Conservation (phyloP, 2,329 filamentous ascomycete species). For the Exophiala sideris region DNA sequence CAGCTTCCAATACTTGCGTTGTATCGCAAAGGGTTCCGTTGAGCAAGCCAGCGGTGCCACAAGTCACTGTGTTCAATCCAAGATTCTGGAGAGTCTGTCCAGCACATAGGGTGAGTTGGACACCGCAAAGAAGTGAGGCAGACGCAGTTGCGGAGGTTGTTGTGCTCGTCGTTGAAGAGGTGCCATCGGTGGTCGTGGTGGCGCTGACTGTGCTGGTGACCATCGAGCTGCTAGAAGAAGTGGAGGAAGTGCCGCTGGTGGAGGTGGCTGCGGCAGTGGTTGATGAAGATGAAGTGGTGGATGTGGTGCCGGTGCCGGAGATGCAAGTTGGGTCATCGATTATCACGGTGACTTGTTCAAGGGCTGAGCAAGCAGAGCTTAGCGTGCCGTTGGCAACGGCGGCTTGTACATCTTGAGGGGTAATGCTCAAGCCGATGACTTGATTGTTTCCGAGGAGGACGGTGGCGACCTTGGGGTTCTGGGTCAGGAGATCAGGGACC, state of each 20-base stretch:
- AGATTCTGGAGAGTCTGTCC: neutral
- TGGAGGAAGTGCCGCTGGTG: neutral
- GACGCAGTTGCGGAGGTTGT: neutral
- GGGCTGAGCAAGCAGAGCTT: slow-evolving; percentile 1
- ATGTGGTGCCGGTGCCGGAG: neutral
- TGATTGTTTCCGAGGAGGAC: slow-evolving; percentile 8
- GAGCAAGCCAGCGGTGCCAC: neutral
- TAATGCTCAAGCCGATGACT: slow-evolving; percentile 13
- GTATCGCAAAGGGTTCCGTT: neutral
- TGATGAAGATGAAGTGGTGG: neutral
- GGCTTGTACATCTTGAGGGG: slow-evolving; percentile 7
- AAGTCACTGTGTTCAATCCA: neutral
- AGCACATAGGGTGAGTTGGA: neutral
- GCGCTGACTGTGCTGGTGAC: slow-evolving; percentile 1
- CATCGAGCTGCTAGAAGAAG: neutral
- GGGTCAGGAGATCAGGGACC: slow-evolving; percentile 1
- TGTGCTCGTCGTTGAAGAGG: neutral
- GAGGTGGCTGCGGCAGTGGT: neutral
- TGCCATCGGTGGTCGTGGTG: neutral
- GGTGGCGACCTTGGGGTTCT: slow-evolving; percentile 5
- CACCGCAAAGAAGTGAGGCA: neutral
- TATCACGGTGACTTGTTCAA: neutral
- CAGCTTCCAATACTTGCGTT: neutral
- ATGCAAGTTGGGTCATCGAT: slow-evolving; percentile 14
- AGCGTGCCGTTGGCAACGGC: slow-evolving; percentile 6